These are phyloP conservation scores for Xylaria sp. DNA, from an alignment of 2,329 filamentous ascomycete species.

Conservation along the genomic window DNA sequence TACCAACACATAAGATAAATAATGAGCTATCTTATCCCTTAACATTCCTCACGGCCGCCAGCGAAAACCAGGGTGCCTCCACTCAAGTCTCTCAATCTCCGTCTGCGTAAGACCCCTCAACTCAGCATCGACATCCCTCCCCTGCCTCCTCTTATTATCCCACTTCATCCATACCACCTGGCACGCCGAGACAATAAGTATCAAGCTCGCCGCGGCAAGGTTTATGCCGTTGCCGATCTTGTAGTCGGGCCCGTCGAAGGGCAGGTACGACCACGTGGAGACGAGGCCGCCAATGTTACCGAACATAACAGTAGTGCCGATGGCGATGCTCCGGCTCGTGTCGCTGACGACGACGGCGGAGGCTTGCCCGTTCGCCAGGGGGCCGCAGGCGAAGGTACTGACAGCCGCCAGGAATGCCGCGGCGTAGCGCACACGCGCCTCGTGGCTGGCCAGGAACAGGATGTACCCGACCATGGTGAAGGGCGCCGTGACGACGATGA, in stretches of 20 bases:
- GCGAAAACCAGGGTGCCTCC: conserved; percentile 69
- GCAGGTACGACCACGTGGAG: conserved; percentile 73
- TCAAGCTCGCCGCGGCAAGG: conserved; percentile 65
- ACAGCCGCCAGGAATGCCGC: conserved; percentile 76
- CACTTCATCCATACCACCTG: conserved; percentile 68
- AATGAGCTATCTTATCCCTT: neutral
- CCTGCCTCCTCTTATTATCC: conserved; percentile 68
- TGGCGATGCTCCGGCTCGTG: conserved; percentile 73
- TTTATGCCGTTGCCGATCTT: conserved; percentile 78
- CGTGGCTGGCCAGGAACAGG: conserved; percentile 71
- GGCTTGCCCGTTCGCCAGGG: conserved; percentile 73
- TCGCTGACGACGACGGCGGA: conserved; percentile 78
- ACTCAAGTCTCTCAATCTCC: conserved; percentile 68
- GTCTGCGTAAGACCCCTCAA: conserved; percentile 61
- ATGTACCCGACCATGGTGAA: conserved; percentile 76
- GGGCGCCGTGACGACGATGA: conserved; percentile 69
- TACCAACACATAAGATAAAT: neutral
- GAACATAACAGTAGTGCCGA: conserved; percentile 76
- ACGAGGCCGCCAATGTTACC: conserved; percentile 78
- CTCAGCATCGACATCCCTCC: conserved; percentile 62
- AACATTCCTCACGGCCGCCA: conserved; percentile 58
- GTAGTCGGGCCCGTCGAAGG: conserved; percentile 72
- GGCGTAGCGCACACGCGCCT: conserved; percentile 69
- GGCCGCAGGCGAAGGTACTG: conserved; percentile 71
- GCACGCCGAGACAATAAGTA: conserved; percentile 60